phyloP scores from a whole-genome alignment of 805 yeast species.

The Kodamaea lidongshanica region DNA sequence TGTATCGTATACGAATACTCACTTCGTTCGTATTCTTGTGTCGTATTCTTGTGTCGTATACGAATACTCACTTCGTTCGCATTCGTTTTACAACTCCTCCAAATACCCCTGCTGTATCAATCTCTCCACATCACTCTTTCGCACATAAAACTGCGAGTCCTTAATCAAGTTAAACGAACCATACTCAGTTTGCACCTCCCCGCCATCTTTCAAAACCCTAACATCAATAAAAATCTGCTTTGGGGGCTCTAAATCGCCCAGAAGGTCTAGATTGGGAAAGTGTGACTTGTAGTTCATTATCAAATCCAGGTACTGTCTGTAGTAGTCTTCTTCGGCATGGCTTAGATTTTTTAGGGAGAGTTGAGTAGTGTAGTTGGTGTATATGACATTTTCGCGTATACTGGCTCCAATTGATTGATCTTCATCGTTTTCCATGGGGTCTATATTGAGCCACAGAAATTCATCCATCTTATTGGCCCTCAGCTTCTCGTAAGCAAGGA shows the following conservation, averaged over 20 bases:
- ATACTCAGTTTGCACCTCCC: conserved; percentile 95
- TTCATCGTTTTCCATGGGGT: conserved; percentile 28
- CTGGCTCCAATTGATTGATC: conserved; percentile 1
- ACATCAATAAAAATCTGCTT: conserved; percentile 89
- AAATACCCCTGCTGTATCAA: conserved; percentile 90
- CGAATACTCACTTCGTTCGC: no score
- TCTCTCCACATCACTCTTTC: conserved; percentile 91
- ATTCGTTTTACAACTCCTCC: conserved; percentile 61
- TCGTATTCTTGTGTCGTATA: no score
- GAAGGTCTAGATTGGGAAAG: conserved; percentile 75
- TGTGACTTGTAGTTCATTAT: conserved; percentile 71
- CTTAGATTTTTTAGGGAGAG: conserved; percentile 48
- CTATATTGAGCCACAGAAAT: conserved; percentile 66
- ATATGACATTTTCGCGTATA: conserved; percentile 9
- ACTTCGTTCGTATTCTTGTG: no score
- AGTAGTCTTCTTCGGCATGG: conserved; percentile 75
- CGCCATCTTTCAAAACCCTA: conserved; percentile 87
- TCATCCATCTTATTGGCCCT: conserved; percentile 64
- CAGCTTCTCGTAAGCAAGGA: conserved; percentile 73
- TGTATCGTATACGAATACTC: no score
- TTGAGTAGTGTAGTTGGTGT: conserved; percentile 19
- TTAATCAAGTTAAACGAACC: conserved; percentile 91
- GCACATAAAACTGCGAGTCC: conserved; percentile 88
- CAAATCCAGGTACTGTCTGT: conserved; percentile 62
- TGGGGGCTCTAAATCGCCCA: conserved; percentile 90